A percentile compares a stretch with the other conserved stretches of the same genome.
phyloP scores from a whole-genome alignment of 306 rosid genomes.

The Corylus americana region DNA sequence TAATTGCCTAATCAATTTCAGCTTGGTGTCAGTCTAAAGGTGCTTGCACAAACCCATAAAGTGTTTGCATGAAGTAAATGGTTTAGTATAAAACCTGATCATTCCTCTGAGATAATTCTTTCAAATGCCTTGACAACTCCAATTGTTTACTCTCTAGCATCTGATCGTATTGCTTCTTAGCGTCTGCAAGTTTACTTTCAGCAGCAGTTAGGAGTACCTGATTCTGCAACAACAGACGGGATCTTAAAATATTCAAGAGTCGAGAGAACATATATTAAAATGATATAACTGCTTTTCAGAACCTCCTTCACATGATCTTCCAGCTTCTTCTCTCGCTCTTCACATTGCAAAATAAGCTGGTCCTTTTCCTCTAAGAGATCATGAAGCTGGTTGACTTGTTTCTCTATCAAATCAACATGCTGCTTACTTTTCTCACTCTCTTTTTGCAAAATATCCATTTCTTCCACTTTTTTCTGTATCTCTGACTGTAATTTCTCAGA shows the following conservation, averaged over 20 bases:
- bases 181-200: constrained; percentile 72
- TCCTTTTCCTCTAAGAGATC: constrained; percentile 63
- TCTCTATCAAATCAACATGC: constrained; percentile 51
- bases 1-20: constrained; percentile 67
- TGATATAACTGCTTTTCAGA: constrained; percentile 32
- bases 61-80: constrained; percentile 25
- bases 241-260: constrained; percentile 20
- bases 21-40: constrained; percentile 35
- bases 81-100: constrained; percentile 69
- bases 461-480: constrained; percentile 62
- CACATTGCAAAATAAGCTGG: constrained; percentile 48
- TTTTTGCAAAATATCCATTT: constrained; percentile 51
- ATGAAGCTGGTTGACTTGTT: constrained; percentile 55
- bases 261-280: constrained; percentile 5
- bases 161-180: constrained; percentile 70
- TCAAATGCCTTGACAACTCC: constrained; percentile 87
- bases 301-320: constrained; percentile 75
- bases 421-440: constrained; percentile 57
- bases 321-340: constrained; percentile 71
- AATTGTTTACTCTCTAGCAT: constrained; percentile 78
- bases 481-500: constrained; percentile 61
- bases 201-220: constrained; percentile 48
- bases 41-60: constrained; percentile 22
- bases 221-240: constrained; percentile 55
- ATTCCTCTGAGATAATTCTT: constrained; percentile 86